These are phyloP conservation scores for Polygonum aviculare DNA, from an alignment of 148 eudicot genomes.

Conservation along the genomic window DNA sequence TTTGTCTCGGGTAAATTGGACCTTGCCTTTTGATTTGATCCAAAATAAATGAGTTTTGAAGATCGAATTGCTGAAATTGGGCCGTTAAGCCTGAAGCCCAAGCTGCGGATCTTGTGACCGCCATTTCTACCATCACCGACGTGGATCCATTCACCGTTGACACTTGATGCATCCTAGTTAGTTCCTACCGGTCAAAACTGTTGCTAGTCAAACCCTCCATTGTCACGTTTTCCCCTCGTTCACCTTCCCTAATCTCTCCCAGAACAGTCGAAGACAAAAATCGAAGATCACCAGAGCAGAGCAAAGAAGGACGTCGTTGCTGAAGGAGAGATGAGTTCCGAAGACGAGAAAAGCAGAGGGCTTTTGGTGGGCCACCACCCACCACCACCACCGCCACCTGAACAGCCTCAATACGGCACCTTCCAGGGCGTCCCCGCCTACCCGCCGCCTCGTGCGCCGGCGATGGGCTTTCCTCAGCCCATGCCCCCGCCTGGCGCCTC, in stretches of 20 bases:
- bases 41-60: no score
- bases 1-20: no score
- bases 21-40: no score
- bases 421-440: constrained; percentile 57
- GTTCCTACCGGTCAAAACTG: background rate
- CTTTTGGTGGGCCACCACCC: constrained; percentile 14
- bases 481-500: constrained; percentile 67
- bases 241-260: background rate
- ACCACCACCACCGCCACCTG: constrained; percentile 20
- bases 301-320: background rate
- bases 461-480: constrained; percentile 79
- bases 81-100: no score
- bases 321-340: constrained; percentile 1
- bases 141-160: background rate
- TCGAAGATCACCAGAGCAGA: background rate
- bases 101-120: no score
- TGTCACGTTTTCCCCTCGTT: background rate
- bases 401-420: constrained; percentile 47
- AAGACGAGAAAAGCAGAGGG: constrained; percentile 21
- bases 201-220: background rate
- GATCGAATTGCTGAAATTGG: no score
- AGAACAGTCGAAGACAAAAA: background rate
- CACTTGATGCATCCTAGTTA: background rate
- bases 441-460: constrained; percentile 35
- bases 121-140: no score